Conservation (phyloP, 2,329 filamentous ascomycete genomes). For the Epichloe bromicola region DNA sequence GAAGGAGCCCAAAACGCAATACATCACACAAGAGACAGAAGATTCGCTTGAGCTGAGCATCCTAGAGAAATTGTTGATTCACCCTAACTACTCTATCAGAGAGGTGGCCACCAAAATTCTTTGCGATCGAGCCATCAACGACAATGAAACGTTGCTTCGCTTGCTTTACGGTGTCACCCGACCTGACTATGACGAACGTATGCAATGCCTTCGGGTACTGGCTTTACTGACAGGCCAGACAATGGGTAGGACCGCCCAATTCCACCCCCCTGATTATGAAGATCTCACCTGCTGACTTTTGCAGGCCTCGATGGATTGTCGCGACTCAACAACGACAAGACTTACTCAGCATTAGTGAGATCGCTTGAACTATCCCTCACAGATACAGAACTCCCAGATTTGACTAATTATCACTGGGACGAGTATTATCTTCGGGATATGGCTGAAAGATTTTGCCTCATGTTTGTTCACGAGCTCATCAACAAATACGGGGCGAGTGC, state of each 20-base stretch:
- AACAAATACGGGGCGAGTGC: conserved; percentile 42
- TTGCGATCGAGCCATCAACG: conserved; percentile 45
- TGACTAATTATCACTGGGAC: conserved; percentile 45
- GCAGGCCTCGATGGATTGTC: conserved; percentile 26
- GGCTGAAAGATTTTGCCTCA: conserved; percentile 45
- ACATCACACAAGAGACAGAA: conserved; percentile 64
- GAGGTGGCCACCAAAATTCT: conserved; percentile 52
- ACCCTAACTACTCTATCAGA: conserved; percentile 60
- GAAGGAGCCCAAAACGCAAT: conserved; percentile 51
- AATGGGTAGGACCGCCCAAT: conserved; percentile 12
- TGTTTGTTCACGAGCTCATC: conserved; percentile 45
- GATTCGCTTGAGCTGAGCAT: conserved; percentile 56
- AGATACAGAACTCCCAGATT: conserved; percentile 35
- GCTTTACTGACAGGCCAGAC: conserved; percentile 37
- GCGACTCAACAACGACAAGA: conserved; percentile 35
- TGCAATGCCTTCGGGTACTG: conserved; percentile 42
- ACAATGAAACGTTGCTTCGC: conserved; percentile 33
- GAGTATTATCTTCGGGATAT: conserved; percentile 51
- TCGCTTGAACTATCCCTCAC: conserved; percentile 43
- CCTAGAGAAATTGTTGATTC: conserved; percentile 52
- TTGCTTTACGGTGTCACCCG: conserved; percentile 46
- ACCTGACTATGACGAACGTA: conserved; percentile 44
- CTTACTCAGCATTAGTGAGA: conserved; percentile 44
- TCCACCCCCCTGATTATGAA: too few relatives aligned
- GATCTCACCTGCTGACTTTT: conserved; percentile 10